These are phyloP conservation scores for Phytophthora sojae DNA, from an alignment of 352 stramenopile genomes.

Conservation along the genomic window DNA sequence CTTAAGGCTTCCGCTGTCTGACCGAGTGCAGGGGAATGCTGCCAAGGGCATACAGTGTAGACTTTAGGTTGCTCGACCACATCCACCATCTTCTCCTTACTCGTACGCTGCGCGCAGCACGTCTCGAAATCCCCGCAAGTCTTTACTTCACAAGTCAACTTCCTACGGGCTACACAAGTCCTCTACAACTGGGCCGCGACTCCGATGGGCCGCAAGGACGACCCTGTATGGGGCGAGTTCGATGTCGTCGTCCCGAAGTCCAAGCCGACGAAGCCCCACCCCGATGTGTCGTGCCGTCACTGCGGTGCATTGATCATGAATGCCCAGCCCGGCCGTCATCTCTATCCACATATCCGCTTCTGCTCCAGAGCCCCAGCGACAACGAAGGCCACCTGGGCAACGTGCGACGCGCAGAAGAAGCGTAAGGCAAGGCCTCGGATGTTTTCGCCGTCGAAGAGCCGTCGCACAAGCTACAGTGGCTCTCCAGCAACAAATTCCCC, in stretches of 20 bases:
- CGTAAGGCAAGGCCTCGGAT: too few species aligned
- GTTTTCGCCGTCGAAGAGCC: too few species aligned
- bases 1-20: too few species aligned
- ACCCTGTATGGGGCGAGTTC: background rate
- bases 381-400: background rate
- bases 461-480: too few species aligned
- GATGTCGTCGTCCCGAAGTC: background rate
- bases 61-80: background rate
- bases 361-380: background rate
- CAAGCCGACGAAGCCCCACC: background rate
- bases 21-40: too few species aligned
- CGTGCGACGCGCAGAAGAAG: background rate
- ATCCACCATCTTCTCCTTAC: background rate
- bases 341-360: background rate
- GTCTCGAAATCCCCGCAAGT: background rate
- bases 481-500: too few species aligned
- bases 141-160: background rate
- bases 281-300: slow-evolving; percentile 1
- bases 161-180: background rate
- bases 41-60: too few species aligned
- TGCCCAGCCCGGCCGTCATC: background rate
- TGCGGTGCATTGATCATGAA: slow-evolving; percentile 2
- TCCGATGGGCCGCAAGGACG: slow-evolving; percentile 3
- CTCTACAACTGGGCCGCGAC: background rate
- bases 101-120: background rate